Base-by-base conservation (phyloP, 2,329 filamentous ascomycete genomes). In the Scedosporium apiospermum region DNA sequence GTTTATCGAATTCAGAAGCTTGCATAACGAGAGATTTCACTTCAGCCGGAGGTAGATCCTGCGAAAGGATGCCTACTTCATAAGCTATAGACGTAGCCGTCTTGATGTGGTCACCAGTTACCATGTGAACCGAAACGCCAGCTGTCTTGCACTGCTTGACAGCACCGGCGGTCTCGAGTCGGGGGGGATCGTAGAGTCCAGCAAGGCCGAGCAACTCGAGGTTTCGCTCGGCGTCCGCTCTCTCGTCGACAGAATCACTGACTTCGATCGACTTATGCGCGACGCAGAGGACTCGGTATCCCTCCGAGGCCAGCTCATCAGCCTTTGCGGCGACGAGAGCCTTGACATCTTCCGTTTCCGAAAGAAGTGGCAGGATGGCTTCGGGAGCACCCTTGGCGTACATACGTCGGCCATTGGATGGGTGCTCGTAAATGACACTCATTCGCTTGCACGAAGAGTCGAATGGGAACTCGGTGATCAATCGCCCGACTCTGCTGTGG, bases 361-460 rank as follows among this genome's bases (percentile, higher is more conserved):
- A 71, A 27, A 84, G 73, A 9, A 82, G 75, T 2, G 82, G 81
- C 27, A 86, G 68, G 55, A 86, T 74, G n/a, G 80, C 76, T 69
- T 86, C 83, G 18, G 83, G 75, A 1, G 83, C 83, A 49, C 83
- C 83, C 68, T 86, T 86, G 69, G 81, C 80, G 65, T 82, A 85
- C 18, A 84, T 78, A 12, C 76, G 73, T 57, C 70, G 70, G 10
- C 30, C 30, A 34, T 71, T 69, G 10, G 71, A 69, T 1, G 70
- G 71, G 53, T 68, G 71, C 6, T 72, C 71, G 53, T 88, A 89
- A 30, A 90, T 81, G 58, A 90, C 87, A 44, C 86, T 88, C 88
- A 91, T 91, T 64, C 87, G 82, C 76, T 91, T 91, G 72, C 88
- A 83, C 44, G 84, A 83, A 0, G 87, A 90, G 70, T 91, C 88